phyloP scores from a whole-genome alignment of 305 asterid genomes.

The Galium porrigens region DNA sequence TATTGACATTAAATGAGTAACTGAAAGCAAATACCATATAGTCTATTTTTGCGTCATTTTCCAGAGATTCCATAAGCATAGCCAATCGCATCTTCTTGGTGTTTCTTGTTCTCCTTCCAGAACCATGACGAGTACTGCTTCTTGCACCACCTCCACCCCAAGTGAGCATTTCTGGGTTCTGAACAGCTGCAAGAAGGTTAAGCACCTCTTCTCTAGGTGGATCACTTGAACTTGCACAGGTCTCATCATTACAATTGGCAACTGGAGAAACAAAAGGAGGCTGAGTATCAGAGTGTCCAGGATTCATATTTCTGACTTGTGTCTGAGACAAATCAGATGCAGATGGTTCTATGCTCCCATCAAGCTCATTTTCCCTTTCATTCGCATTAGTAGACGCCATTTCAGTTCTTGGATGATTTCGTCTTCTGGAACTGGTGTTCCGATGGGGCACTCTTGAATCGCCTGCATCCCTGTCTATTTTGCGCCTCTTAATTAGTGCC shows the following conservation, averaged over 20 bases:
- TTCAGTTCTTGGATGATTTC: slow-evolving; percentile 19
- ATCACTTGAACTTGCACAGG: slow-evolving; percentile 15
- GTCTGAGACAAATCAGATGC: slow-evolving; percentile 18
- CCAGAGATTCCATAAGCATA: slow-evolving; percentile 22
- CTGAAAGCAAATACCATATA: slow-evolving; percentile 18
- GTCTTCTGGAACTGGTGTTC: slow-evolving; percentile 22
- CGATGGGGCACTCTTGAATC: slow-evolving; percentile 17
- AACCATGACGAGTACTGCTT: slow-evolving; percentile 27
- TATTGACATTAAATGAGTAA: neutral
- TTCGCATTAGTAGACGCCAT: slow-evolving; percentile 17
- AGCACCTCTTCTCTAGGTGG: slow-evolving; percentile 14
- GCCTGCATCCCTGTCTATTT: slow-evolving; percentile 18
- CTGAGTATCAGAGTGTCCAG: slow-evolving; percentile 15
- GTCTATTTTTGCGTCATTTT: slow-evolving; percentile 10
- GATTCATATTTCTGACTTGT: slow-evolving; percentile 21
- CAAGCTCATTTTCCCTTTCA: slow-evolving; percentile 22
- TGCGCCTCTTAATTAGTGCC: slow-evolving; percentile 28
- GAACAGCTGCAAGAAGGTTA: slow-evolving; percentile 12
- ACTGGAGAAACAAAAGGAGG: slow-evolving; percentile 14
- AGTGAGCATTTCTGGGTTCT: slow-evolving; percentile 20
- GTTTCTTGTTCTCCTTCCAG: slow-evolving; percentile 18
- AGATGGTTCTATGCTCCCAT: slow-evolving; percentile 19
- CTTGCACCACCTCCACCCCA: slow-evolving; percentile 34
- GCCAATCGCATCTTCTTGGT: slow-evolving; percentile 18
- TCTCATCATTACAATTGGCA: slow-evolving; percentile 15